Conservation (phyloP, 768 basidiomycete genomes). For the Macrolepiota dolichaula region DNA sequence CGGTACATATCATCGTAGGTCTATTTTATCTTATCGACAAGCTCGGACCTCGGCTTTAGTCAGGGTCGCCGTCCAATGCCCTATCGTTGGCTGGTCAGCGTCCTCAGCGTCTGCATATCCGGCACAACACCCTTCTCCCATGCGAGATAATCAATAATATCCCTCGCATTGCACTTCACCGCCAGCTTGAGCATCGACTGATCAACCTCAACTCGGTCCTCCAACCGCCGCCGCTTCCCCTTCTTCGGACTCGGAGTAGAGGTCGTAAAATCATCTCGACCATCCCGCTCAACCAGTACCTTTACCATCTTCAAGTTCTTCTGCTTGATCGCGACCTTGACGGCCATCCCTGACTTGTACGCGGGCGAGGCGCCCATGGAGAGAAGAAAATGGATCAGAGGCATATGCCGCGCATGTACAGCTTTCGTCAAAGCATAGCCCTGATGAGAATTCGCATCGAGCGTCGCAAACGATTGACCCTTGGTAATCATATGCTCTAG, state of each 20-base stretch:
- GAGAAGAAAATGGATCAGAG: conserved; percentile 71
- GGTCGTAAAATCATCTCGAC: background rate
- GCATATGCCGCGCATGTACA: conserved; percentile 58
- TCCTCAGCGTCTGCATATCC: conserved; percentile 57
- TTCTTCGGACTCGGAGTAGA: conserved; percentile 3
- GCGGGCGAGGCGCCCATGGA: conserved; percentile 68
- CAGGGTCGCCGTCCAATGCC: background rate
- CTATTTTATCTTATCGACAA: background rate
- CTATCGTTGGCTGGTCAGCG: conserved; percentile 12
- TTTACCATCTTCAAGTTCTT: conserved; percentile 67
- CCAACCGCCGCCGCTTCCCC: conserved; percentile 50
- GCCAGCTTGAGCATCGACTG: conserved; percentile 63
- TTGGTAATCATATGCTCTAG: conserved; percentile 52
- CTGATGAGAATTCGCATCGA: conserved; percentile 61
- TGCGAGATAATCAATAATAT: conserved; percentile 70
- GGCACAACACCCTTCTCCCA: conserved; percentile 71
- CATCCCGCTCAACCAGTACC: conserved; percentile 51
- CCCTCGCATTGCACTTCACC: conserved; percentile 58
- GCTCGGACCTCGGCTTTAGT: background rate
- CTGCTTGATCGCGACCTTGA: conserved; percentile 72
- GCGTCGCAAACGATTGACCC: conserved; percentile 31
- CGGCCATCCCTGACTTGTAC: conserved; percentile 57
- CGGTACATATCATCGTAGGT: background rate
- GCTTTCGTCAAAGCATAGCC: conserved; percentile 86
- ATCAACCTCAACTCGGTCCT: conserved; percentile 55